These are phyloP conservation scores for Mariannaea elegans DNA, from an alignment of 2,329 filamentous ascomycete species.

Conservation along the genomic window DNA sequence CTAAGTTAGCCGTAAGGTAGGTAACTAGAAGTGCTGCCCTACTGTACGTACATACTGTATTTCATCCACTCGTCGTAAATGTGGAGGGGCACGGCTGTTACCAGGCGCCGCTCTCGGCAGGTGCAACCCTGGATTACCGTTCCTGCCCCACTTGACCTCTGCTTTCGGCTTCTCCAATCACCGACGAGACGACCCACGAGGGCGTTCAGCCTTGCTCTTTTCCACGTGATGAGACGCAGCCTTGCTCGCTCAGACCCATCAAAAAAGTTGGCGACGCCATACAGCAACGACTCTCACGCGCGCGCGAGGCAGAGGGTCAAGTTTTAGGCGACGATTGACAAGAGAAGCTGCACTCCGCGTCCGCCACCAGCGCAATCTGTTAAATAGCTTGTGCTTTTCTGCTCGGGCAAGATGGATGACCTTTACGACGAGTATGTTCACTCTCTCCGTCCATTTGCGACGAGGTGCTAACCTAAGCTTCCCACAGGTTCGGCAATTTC, in stretches of 20 bases:
- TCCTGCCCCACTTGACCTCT: constrained; percentile 36
- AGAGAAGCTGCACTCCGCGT: constrained; percentile 29
- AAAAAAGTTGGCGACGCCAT: constrained; percentile 40
- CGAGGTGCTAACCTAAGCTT: constrained; percentile 31
- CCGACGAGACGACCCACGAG: too few relatives aligned
- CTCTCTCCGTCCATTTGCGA: not conserved
- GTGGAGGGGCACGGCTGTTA: constrained; percentile 40
- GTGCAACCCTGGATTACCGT: constrained; percentile 17
- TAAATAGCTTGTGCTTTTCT: constrained; percentile 23
- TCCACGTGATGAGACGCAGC: constrained; percentile 35
- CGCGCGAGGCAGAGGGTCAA: constrained; percentile 33
- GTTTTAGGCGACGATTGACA: constrained; percentile 33
- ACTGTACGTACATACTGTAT: too few relatives aligned
- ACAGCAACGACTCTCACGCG: constrained; percentile 26
- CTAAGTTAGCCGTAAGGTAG: not conserved
- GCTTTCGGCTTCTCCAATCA: constrained; percentile 19
- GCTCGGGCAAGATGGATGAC: constrained; percentile 76
- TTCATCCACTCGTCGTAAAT: too few relatives aligned
- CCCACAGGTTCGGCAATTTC: constrained; percentile 89
- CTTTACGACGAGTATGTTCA: constrained; percentile 85
- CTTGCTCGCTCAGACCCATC: constrained; percentile 27
- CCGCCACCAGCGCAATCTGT: constrained; percentile 29
- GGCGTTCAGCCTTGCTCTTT: constrained; percentile 22
- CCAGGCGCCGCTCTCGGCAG: constrained; percentile 40
- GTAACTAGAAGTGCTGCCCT: too few relatives aligned